phyloP scores from a whole-genome alignment of 2,329 filamentous ascomycete genomes.

The Pestalotiopsis sp. region DNA sequence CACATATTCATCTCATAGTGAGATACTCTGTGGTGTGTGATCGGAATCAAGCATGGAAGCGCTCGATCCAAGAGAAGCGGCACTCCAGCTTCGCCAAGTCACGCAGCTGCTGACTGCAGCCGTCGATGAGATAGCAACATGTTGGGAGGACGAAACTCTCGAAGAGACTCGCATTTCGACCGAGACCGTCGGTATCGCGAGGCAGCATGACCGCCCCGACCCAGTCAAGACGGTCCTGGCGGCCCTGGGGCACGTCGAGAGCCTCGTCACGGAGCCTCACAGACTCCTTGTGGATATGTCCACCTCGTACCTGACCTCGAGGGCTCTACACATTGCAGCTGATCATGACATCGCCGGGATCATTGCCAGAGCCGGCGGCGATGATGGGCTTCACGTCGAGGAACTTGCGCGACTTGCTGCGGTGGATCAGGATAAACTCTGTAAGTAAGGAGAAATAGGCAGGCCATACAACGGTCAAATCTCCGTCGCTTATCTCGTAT shows the following conservation, averaged over 20 bases:
- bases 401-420: constrained; percentile 17
- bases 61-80: neutral
- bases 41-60: neutral
- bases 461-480: neutral
- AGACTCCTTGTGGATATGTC: constrained; percentile 22
- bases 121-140: neutral
- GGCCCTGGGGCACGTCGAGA: constrained; percentile 22
- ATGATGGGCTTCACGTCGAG: constrained; percentile 18
- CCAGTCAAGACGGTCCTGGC: constrained; percentile 7
- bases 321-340: constrained; percentile 22
- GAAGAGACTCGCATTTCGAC: neutral
- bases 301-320: constrained; percentile 21
- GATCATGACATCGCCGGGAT: constrained; percentile 21
- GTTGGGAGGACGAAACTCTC: neutral
- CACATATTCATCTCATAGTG: neutral
- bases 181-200: neutral
- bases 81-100: neutral
- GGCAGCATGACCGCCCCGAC: neutral
- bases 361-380: constrained; percentile 15
- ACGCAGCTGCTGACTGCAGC: neutral
- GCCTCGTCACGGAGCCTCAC: constrained; percentile 22
- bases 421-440: neutral
- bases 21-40: neutral
- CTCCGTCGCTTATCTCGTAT: constrained; percentile 14
- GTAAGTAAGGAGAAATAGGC: neutral